These are phyloP conservation scores for Neonectria faginata DNA, from an alignment of 2,329 filamentous ascomycete genomes.

Conservation along the genomic window DNA sequence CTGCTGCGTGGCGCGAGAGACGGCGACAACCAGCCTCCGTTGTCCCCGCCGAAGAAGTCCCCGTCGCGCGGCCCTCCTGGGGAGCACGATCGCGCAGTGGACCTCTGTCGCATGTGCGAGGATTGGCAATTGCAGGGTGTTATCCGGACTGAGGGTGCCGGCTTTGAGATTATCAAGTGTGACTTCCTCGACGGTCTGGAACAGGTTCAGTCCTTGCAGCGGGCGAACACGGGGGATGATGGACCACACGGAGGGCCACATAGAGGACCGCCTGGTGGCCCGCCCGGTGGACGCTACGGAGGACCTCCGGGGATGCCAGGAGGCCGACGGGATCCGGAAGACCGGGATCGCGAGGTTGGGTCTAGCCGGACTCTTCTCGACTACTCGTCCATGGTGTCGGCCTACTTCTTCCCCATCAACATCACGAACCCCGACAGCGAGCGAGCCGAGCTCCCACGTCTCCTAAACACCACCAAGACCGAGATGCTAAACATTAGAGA, in stretches of 20 bases:
- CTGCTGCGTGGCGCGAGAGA: slow-evolving; percentile 15
- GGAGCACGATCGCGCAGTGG: slow-evolving; percentile 47
- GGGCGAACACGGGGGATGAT: slow-evolving; percentile 44
- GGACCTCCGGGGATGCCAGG: slow-evolving; percentile 4
- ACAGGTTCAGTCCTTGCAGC: slow-evolving; percentile 42
- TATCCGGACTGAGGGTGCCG: slow-evolving; percentile 68
- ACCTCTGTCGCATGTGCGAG: slow-evolving; percentile 16
- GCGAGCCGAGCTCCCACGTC: slow-evolving; percentile 26
- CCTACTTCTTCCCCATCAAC: slow-evolving; percentile 56
- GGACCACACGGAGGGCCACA: background rate
- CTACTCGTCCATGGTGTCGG: slow-evolving; percentile 57
- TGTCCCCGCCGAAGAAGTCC: slow-evolving; percentile 39
- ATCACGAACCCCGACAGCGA: slow-evolving; percentile 49
- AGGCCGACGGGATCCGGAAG: background rate
- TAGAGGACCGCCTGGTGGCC: background rate
- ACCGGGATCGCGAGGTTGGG: slow-evolving; percentile 52
- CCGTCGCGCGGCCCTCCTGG: slow-evolving; percentile 8
- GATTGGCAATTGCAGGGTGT: slow-evolving; percentile 58
- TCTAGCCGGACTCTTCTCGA: slow-evolving; percentile 50
- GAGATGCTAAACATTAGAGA: slow-evolving; percentile 14
- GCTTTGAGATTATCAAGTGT: slow-evolving; percentile 74
- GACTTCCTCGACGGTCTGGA: slow-evolving; percentile 59
- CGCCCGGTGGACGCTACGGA: background rate
- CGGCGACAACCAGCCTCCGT: slow-evolving; percentile 32
- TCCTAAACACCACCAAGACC: slow-evolving; percentile 26